Conservation (phyloP, 169 alveolate species). For the Eimeria maxima region DNA sequence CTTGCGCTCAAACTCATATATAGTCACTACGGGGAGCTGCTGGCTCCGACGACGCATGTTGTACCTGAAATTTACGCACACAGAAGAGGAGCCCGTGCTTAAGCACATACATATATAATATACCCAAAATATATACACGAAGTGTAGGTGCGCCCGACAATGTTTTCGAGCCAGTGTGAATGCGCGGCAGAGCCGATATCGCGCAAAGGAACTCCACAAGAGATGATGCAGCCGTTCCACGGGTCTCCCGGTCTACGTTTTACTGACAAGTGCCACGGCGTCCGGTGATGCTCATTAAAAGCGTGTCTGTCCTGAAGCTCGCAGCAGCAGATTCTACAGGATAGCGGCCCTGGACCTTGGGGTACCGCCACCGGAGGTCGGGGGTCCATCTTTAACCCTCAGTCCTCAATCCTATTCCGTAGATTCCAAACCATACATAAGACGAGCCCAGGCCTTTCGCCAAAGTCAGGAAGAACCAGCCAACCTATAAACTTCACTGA, state of each 20-base stretch:
- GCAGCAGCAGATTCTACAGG: constrained; percentile 67
- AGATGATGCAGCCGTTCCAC: not conserved
- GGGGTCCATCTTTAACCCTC: constrained; percentile 13
- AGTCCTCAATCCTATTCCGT: not conserved
- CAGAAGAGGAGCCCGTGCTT: not conserved
- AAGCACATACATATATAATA: not conserved
- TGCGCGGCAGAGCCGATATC: not conserved
- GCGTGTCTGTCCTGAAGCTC: constrained; percentile 24
- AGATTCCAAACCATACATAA: not conserved
- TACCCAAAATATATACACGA: not conserved
- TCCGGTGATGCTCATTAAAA: constrained; percentile 51
- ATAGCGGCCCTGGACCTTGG: constrained; percentile 17
- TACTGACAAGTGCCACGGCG: constrained; percentile 65
- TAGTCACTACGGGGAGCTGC: constrained; percentile 39
- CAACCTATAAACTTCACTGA: not conserved
- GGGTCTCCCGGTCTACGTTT: not conserved
- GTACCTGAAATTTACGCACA: constrained; percentile 44
- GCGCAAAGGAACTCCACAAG: not conserved
- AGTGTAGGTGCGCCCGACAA: not conserved
- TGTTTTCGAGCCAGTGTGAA: not conserved
- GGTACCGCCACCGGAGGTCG: constrained; percentile 25
- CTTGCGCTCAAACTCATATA: constrained; percentile 34
- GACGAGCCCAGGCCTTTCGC: not conserved
- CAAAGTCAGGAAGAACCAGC: not conserved
- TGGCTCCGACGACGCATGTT: constrained; percentile 75